Conservation (phyloP, 768 basidiomycete species). For the Pleurotus ostreatus region DNA sequence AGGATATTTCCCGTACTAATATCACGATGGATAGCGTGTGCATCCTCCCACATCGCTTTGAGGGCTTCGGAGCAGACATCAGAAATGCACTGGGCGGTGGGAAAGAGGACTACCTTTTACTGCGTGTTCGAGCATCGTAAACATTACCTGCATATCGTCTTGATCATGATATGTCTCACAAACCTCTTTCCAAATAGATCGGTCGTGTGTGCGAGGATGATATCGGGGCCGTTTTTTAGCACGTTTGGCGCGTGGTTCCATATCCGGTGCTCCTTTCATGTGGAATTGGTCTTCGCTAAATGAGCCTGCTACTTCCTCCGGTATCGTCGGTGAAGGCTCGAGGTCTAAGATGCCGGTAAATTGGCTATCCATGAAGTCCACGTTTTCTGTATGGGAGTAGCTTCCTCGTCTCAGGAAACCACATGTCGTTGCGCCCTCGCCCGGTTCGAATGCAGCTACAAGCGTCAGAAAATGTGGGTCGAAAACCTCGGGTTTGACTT, state of each 20-base stretch:
- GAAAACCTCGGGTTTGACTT: not conserved
- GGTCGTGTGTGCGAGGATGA: not conserved
- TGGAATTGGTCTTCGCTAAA: too few species aligned
- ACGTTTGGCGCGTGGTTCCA: too few species aligned
- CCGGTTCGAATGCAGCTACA: not conserved
- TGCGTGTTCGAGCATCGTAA: not conserved
- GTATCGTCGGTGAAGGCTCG: not conserved
- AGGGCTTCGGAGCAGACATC: conserved; percentile 6
- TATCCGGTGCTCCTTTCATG: too few species aligned
- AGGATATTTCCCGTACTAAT: conserved; percentile 14
- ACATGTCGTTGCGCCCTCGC: not conserved
- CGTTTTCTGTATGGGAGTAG: not conserved
- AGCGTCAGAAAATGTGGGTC: not conserved
- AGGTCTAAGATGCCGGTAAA: not conserved
- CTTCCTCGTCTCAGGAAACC: not conserved
- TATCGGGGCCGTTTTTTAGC: not conserved
- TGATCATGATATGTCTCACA: not conserved
- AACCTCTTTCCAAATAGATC: not conserved
- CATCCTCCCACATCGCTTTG: not conserved
- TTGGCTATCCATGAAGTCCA: not conserved
- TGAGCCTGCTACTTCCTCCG: not conserved
- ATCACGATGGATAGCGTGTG: conserved; percentile 14
- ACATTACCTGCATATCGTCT: not conserved
- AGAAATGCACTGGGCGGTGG: not conserved
- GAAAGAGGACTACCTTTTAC: conserved; percentile 6